phyloP scores from a whole-genome alignment of 2,329 filamentous ascomycete species.

The Pyrenochaeta sp. region DNA sequence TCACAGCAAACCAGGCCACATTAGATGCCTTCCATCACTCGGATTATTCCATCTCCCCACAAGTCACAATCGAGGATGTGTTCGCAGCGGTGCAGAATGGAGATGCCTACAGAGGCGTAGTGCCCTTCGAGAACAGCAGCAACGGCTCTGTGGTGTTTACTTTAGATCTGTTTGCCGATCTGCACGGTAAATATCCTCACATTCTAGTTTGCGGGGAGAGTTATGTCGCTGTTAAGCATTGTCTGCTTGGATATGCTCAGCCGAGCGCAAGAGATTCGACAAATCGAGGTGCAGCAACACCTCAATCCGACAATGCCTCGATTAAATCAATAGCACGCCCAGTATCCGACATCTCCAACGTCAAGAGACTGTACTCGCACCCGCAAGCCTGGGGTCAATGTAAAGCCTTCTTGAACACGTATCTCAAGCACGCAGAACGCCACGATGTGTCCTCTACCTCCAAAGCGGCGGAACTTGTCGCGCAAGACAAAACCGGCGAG shows the following conservation, averaged over 20 bases:
- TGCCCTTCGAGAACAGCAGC: slow-evolving; percentile 95
- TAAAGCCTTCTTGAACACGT: slow-evolving; percentile 72
- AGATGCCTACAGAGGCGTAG: slow-evolving; percentile 74
- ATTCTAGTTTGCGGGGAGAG: slow-evolving; percentile 82
- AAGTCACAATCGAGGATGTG: slow-evolving; percentile 68
- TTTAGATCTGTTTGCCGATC: slow-evolving; percentile 86
- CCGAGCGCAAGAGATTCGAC: not conserved
- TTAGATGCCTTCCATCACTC: slow-evolving; percentile 58
- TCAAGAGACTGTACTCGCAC: slow-evolving; percentile 87
- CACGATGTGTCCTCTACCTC: slow-evolving; percentile 88
- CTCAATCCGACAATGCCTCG: not conserved
- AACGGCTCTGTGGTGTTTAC: slow-evolving; percentile 93
- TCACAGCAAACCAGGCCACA: slow-evolving; percentile 57
- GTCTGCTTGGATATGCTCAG: slow-evolving; percentile 68
- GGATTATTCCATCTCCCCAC: slow-evolving; percentile 50
- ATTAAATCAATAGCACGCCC: slow-evolving; percentile 17
- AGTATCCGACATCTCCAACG: slow-evolving; percentile 60
- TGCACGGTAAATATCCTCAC: slow-evolving; percentile 68
- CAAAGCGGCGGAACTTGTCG: slow-evolving; percentile 78
- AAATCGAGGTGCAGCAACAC: not conserved
- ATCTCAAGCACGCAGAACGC: slow-evolving; percentile 78
- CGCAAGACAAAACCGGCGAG: slow-evolving; percentile 66
- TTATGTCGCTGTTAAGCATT: slow-evolving; percentile 90
- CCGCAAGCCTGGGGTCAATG: slow-evolving; percentile 97
- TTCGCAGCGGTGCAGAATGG: slow-evolving; percentile 79